Conservation (phyloP, 495 filamentous ascomycete genomes). For the Penicillium riverlandense region DNA sequence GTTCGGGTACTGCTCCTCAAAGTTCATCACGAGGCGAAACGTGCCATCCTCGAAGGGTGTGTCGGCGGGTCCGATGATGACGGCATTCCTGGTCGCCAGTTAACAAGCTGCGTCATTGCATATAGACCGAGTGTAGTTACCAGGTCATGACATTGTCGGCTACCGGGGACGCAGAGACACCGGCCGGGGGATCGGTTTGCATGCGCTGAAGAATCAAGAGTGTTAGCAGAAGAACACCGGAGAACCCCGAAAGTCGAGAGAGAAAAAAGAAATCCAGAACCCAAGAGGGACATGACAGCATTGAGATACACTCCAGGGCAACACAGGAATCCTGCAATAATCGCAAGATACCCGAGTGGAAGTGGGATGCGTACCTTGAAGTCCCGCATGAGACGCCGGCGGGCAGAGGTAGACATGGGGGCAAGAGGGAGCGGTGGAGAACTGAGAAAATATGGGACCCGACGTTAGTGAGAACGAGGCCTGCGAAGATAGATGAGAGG, state of each 20-base stretch:
- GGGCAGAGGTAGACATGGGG: constrained; percentile 85
- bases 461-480: too few species aligned
- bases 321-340: too few species aligned
- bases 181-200: constrained; percentile 97
- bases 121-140: constrained; percentile 42
- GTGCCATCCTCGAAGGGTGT: constrained; percentile 99
- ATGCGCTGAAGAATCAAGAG: constrained; percentile 60
- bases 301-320: too few species aligned
- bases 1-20: constrained; percentile 97
- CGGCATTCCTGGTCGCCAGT: constrained; percentile 73
- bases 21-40: constrained; percentile 96
- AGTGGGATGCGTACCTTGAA: constrained; percentile 69
- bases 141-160: constrained; percentile 99
- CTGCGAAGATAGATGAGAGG: too few species aligned
- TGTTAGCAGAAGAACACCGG: constrained; percentile 12
- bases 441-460: too few species aligned
- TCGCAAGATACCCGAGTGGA: background rate
- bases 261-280: background rate
- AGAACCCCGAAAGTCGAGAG: background rate
- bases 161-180: constrained; percentile 92
- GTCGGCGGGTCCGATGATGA: constrained; percentile 95
- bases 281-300: background rate
- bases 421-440: background rate
- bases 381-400: constrained; percentile 93
- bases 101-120: background rate